Conservation (phyloP, 1,139 yeast species). For the Candida sp. region DNA sequence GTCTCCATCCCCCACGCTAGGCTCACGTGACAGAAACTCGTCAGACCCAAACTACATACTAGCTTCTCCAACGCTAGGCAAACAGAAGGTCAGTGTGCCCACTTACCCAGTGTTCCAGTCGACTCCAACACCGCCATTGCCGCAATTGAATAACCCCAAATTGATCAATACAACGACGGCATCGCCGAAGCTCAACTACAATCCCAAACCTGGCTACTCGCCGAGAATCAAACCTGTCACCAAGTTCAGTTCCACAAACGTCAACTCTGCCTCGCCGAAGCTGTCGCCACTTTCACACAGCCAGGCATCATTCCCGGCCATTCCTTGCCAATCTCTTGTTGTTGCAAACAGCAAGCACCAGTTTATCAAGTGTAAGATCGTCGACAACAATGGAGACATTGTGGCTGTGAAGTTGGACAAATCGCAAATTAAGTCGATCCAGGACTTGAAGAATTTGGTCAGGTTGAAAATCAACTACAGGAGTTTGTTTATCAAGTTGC, state of each 20-base stretch:
- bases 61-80: not conserved
- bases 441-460: constrained; percentile 32
- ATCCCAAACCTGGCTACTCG: constrained; percentile 7
- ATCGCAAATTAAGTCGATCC: constrained; percentile 24
- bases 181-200: not conserved
- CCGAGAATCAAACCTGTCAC: constrained; percentile 7
- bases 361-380: constrained; percentile 31
- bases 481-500: constrained; percentile 32
- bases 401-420: constrained; percentile 32
- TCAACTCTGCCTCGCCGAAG: not conserved
- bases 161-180: constrained; percentile 8
- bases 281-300: not conserved
- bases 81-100: not conserved
- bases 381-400: constrained; percentile 30
- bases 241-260: not conserved
- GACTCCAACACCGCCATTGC: constrained; percentile 3
- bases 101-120: not conserved
- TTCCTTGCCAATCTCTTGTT: not conserved
- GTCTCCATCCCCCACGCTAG: not conserved
- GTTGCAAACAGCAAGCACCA: constrained; percentile 12
- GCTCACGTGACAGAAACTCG: not conserved
- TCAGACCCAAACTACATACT: constrained; percentile 1
- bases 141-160: constrained; percentile 6
- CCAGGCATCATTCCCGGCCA: constrained; percentile 2
- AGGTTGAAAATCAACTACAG: constrained; percentile 28